Percentiles rank a stretch among this genome's conserved stretches.
Conservation (phyloP, 2,329 filamentous ascomycete genomes). For the Bipolaris victoriae region DNA sequence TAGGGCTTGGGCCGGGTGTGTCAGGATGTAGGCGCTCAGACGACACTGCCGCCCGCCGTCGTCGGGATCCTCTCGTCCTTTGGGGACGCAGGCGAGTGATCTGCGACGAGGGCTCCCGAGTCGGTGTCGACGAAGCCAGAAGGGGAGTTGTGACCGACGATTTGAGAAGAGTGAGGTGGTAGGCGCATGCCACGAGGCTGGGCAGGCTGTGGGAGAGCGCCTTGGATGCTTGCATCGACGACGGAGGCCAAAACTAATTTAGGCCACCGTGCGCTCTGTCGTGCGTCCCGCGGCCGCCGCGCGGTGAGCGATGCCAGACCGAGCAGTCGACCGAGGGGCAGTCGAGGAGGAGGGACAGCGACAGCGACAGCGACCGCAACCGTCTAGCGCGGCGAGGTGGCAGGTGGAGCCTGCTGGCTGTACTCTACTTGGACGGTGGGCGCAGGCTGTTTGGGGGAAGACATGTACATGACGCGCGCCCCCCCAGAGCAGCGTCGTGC, state of each 20-base stretch:
- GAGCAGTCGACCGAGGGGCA: conserved; percentile 11
- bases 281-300: conserved; percentile 12
- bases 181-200: conserved; percentile 5
- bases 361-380: conserved; percentile 5
- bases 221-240: not conserved
- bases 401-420: conserved; percentile 12
- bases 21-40: conserved; percentile 34
- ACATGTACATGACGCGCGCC: conserved; percentile 13
- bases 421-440: not conserved
- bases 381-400: conserved; percentile 10
- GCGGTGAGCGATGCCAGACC: conserved; percentile 14
- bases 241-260: conserved; percentile 11
- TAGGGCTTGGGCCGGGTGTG: conserved; percentile 27
- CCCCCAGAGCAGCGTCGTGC: conserved; percentile 21
- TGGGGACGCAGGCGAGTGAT: conserved; percentile 40
- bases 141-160: conserved; percentile 9
- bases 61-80: conserved; percentile 35
- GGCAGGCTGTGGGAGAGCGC: not conserved
- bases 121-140: conserved; percentile 35
- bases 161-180: not conserved
- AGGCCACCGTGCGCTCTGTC: conserved; percentile 13
- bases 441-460: not conserved
- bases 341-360: conserved; percentile 13
- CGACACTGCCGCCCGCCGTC: conserved; percentile 38
- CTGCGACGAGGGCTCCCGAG: conserved; percentile 37